A percentile compares a stretch with the other conserved stretches of the same genome.
phyloP scores from a whole-genome alignment of 345 rosid genomes.

The Raphanus sativus region DNA sequence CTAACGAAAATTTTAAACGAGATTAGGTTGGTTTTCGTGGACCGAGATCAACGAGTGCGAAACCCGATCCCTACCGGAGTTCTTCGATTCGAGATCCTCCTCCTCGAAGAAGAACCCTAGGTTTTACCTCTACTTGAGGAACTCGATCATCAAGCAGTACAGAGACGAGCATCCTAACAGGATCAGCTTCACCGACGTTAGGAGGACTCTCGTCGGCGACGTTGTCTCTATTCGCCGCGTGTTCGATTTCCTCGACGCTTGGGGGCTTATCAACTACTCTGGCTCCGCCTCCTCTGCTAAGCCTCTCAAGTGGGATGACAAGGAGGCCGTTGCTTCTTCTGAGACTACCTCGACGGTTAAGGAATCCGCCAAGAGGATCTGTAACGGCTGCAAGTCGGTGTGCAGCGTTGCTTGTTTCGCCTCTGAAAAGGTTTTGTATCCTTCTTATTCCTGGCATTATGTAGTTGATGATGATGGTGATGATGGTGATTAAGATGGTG shows the following conservation, averaged over 20 bases:
- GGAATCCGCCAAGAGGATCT: slow-evolving; percentile 57
- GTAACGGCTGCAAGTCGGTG: slow-evolving; percentile 76
- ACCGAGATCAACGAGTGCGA: slow-evolving; percentile 66
- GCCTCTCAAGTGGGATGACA: slow-evolving; percentile 90
- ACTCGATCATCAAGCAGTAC: slow-evolving; percentile 69
- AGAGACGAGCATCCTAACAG: slow-evolving; percentile 61
- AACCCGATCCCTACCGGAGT: slow-evolving; percentile 68
- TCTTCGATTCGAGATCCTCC: slow-evolving; percentile 66
- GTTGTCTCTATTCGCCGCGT: slow-evolving; percentile 90
- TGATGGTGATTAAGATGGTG: not conserved
- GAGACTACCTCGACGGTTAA: slow-evolving; percentile 40
- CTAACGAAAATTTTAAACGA: not conserved
- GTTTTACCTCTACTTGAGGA: slow-evolving; percentile 62
- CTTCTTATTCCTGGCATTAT: not conserved
- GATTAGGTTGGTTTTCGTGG: slow-evolving; percentile 84
- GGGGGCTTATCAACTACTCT: slow-evolving; percentile 84
- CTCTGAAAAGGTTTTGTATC: slow-evolving; percentile 68
- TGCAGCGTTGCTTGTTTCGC: slow-evolving; percentile 90
- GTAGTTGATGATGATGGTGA: not conserved
- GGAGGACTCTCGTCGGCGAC: slow-evolving; percentile 76
- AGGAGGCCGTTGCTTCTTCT: slow-evolving; percentile 46
- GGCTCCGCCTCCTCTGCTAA: slow-evolving; percentile 46
- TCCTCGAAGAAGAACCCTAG: slow-evolving; percentile 67
- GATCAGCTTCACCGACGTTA: slow-evolving; percentile 78
- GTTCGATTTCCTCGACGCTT: slow-evolving; percentile 81